A percentile compares a stretch with the other conserved stretches of the same genome.
Conservation (phyloP, 78 protist species). For the Guillardia theta region DNA sequence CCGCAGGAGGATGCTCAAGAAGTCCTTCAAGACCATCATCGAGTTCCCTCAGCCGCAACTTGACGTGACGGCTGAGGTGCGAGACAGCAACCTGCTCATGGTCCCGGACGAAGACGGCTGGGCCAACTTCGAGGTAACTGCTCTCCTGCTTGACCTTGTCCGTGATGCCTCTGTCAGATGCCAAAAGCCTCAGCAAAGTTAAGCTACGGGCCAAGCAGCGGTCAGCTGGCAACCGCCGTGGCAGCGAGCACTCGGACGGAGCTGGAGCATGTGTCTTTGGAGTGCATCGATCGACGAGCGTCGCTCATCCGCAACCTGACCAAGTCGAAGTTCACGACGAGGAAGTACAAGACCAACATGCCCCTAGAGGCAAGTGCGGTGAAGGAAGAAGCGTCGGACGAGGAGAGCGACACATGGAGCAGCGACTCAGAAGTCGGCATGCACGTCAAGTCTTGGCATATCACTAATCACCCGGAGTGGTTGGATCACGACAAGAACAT, state of each 20-base stretch:
- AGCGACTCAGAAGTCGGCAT: no score
- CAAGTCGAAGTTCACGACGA: neutral
- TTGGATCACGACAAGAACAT: no score
- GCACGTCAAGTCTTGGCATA: no score
- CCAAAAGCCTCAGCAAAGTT: neutral
- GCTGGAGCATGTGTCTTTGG: neutral
- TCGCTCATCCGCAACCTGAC: neutral
- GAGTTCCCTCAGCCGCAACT: constrained; percentile 20
- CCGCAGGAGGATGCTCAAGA: neutral
- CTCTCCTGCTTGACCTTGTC: neutral
- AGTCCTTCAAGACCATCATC: neutral
- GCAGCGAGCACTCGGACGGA: neutral
- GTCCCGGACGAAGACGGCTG: neutral
- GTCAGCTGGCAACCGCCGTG: neutral
- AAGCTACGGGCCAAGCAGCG: constrained; percentile 15
- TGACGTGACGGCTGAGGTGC: neutral
- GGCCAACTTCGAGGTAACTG: neutral
- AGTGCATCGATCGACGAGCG: neutral
- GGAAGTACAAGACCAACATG: no score
- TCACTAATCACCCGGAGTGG: no score
- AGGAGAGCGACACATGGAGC: no score
- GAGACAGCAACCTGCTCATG: neutral
- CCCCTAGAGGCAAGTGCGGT: no score
- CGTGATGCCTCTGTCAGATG: neutral
- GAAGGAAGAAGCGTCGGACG: no score